Evolutionary conservation across 2,329 filamentous ascomycete genomes (phyloP), one percentile per base, ranked within the genome.

Genomic region (Chrysosphaeria jannelii): DNA sequence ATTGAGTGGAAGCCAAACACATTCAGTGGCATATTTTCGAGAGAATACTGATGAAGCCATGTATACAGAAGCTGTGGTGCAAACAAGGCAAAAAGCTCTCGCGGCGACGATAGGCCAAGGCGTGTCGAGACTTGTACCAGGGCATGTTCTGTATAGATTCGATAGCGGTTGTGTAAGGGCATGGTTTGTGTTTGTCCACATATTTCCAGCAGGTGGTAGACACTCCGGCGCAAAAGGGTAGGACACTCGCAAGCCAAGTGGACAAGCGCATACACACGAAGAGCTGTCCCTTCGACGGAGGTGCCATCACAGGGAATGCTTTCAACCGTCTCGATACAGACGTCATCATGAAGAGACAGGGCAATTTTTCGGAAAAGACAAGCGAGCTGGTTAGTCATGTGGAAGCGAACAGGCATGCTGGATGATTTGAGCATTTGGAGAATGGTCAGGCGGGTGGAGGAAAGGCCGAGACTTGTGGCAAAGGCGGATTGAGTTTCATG

Each of bases 181-280:
- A n/a, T n/a, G n/a, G n/a, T n/a, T n/a, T n/a, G n/a, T n/a, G n/a
- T n/a, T 27, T 64, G 63, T 2, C 71, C 75, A 2, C 79, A 72
- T 0, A 70, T 76, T 40, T 93, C 85, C 34, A 93, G 90, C 12
- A 93, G 78, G 40, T 85, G 71, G 39, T 91, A 97, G 10, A 89
- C 71, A 32, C 76, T 78, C 31, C 71, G 64, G 24, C 79, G 67
- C 20, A 91, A 53, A 11, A 93, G 51, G 1, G 79, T 89, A 28
- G 76, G 66, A 74, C 81, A 93, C 23, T 52, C 48, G 14, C 75
- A 72, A 13, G 72, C 85, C 27, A 97, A 47, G 26, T 64, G 63
- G 2, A 70, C 61, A 8, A 93, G 47, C 6, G 75, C 60, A 30
- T 72, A 59, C 3, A 93, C 47, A 5, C 85, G 66, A 31, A 89